Conservation (phyloP, 257 asterid species). For the Solanum chmielewskii region DNA sequence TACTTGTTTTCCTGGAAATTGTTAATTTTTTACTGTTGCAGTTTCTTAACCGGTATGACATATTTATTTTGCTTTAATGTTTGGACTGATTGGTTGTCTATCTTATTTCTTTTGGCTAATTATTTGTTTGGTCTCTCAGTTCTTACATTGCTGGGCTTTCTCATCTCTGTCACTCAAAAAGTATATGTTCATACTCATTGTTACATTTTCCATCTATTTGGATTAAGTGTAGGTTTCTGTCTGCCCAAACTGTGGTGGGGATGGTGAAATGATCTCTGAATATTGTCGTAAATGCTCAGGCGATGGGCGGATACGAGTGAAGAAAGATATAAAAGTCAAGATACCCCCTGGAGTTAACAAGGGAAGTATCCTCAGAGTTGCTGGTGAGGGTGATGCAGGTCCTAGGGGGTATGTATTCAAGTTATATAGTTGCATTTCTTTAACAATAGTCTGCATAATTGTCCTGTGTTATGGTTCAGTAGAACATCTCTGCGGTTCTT, state of each 20-base stretch:
- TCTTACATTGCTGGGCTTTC: not conserved
- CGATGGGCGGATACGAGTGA: slow-evolving; percentile 74
- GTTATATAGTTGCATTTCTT: not conserved
- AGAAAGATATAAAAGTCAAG: slow-evolving; percentile 87
- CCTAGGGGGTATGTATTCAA: slow-evolving; percentile 64
- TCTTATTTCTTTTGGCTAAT: not conserved
- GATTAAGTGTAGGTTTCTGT: slow-evolving; percentile 55
- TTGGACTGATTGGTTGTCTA: not conserved
- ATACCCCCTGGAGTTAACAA: slow-evolving; percentile 98
- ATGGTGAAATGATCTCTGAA: slow-evolving; percentile 94
- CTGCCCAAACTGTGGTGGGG: slow-evolving; percentile 97
- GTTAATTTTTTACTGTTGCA: not conserved
- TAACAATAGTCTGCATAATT: not conserved
- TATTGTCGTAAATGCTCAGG: slow-evolving; percentile 96
- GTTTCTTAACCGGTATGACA: not conserved
- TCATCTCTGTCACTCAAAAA: not conserved
- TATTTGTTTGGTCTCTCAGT: not conserved
- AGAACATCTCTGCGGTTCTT: not conserved
- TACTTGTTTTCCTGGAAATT: not conserved
- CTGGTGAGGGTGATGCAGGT: slow-evolving; percentile 99
- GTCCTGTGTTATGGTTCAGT: not conserved
- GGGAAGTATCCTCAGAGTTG: slow-evolving; percentile 97
- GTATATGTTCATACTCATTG: not conserved
- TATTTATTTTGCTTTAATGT: not conserved
- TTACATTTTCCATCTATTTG: not conserved